Evolutionary conservation across 2,329 filamentous ascomycete species (phyloP), one percentile per base, ranked within the genome.

Genomic region (Colletotrichum kahawae): DNA sequence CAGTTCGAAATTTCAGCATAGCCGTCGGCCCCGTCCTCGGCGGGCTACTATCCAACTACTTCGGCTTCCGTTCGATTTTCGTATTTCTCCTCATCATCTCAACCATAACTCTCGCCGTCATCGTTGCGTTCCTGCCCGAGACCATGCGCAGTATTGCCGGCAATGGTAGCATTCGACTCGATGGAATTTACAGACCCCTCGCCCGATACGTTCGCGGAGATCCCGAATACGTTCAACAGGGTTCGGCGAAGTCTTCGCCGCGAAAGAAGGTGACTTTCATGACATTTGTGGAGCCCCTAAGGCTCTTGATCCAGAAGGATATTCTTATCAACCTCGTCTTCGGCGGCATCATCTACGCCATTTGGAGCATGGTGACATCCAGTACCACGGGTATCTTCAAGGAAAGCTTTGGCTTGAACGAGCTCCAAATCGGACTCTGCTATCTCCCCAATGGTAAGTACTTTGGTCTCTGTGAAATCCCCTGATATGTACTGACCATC

Each of bases 311-410:
- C 2, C 84, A 88, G 33, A 86, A 84, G 67, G 87, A 88, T 60
- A 84, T 88, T 12, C 77, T 86, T 29, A 78, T 84, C 21, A 84
- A 83, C 12, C 77, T 89, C 3, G 67, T 87, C 5, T 88, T 85
- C 71, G 85, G 86, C 31, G 82, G 81, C 13, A 74, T 82, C 18
- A 69, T 80, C 8, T 82, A 82, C 63, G 82, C 87, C 0, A 82
- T 85, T 10, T 88, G 86, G 85, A 87, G 83, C 21, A 88, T 89
- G 87, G 84, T 88, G 6, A 87, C 84, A 12, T 83, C 85, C 2
- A 85, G 81, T 16, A 87, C 86, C 2, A 84, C 85, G 0, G 77
- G 78, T 1, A 38, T 85, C 7, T 83, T 87, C 71, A 81, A 84
- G 63, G 29, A 64, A 34, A 70, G 78, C 2, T 81, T 81, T 31